Conservation (phyloP, 2,329 filamentous ascomycete genomes). For the Aureobasidium sp. region DNA sequence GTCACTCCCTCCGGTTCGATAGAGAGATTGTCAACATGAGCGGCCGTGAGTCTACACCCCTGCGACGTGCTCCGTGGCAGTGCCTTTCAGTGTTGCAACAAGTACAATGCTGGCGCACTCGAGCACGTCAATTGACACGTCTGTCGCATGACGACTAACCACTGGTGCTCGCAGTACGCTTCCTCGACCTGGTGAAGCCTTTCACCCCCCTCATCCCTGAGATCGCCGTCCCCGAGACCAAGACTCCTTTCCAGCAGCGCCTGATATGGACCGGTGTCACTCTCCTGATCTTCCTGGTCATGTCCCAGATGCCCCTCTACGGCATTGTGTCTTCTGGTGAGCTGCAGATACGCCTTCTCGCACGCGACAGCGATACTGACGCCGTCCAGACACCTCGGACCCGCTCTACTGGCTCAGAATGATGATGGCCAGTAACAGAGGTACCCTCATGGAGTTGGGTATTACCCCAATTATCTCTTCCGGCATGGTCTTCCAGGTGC, state of each 20-base stretch:
- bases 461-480: conserved; percentile 98
- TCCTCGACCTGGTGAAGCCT: conserved; percentile 99
- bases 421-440: conserved; percentile 95
- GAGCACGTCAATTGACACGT: conserved; percentile 5
- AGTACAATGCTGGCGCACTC: neutral
- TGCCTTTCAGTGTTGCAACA: neutral
- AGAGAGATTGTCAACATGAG: conserved; percentile 42
- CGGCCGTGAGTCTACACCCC: conserved; percentile 45
- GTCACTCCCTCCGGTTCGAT: conserved; percentile 14
- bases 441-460: conserved; percentile 36
- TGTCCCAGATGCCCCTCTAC: conserved; percentile 98
- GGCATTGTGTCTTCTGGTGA: conserved; percentile 86
- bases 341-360: conserved; percentile 4
- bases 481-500: conserved; percentile 94
- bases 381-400: conserved; percentile 66
- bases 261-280: conserved; percentile 55
- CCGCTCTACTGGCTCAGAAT: conserved; percentile 99
- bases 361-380: conserved; percentile 17
- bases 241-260: conserved; percentile 92
- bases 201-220: conserved; percentile 99
- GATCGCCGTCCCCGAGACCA: conserved; percentile 97
- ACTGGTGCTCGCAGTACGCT: conserved; percentile 64
- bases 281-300: conserved; percentile 97
- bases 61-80: neutral
- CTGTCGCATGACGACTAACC: conserved; percentile 9